Evolutionary conservation across 2,329 filamentous ascomycete genomes (phyloP).

Genomic region (Colletotrichum salicis): DNA sequence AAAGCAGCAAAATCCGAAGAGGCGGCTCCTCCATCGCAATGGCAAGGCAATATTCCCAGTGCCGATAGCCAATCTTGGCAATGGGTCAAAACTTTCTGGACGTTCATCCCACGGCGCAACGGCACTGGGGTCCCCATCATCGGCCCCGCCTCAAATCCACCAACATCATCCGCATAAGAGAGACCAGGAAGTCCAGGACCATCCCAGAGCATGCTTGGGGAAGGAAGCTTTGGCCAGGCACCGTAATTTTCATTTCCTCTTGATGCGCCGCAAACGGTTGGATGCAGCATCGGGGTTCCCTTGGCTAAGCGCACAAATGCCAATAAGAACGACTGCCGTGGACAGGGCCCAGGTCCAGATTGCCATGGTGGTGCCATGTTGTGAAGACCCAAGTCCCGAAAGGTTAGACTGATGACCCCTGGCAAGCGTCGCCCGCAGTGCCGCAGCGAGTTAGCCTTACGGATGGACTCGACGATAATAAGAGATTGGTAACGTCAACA

Average conservation of each 20-base stretch:
- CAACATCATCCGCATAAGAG: slow-evolving; percentile 12
- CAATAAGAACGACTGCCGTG: slow-evolving; percentile 32
- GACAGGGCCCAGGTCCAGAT: slow-evolving; percentile 22
- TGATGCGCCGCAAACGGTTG: slow-evolving; percentile 3
- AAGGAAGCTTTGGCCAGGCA: slow-evolving; percentile 32
- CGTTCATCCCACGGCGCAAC: slow-evolving; percentile 17
- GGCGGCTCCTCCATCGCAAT: slow-evolving; percentile 18
- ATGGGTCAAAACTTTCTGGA: slow-evolving; percentile 27
- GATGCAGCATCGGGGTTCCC: slow-evolving; percentile 19
- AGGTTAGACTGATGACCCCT: slow-evolving; percentile 10
- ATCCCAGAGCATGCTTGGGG: slow-evolving; percentile 17
- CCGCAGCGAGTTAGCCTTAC: slow-evolving; percentile 34
- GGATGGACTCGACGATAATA: slow-evolving; percentile 18
- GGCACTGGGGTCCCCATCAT: slow-evolving; percentile 21
- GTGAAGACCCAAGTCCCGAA: slow-evolving; percentile 30
- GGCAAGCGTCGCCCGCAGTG: slow-evolving; percentile 29
- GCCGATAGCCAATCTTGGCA: slow-evolving; percentile 33
- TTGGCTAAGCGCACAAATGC: slow-evolving; percentile 22
- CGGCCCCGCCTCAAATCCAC: slow-evolving; percentile 18
- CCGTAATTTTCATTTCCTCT: slow-evolving; percentile 17
- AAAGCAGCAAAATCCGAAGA: slow-evolving; percentile 30
- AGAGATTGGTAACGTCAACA: slow-evolving; percentile 25
- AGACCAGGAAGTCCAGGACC: neutral
- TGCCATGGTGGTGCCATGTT: slow-evolving; percentile 34
- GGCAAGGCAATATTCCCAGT: slow-evolving; percentile 31